Evolutionary conservation across 2,329 filamentous ascomycete genomes (phyloP).

Genomic region (Cordyceps pruinosa): DNA sequence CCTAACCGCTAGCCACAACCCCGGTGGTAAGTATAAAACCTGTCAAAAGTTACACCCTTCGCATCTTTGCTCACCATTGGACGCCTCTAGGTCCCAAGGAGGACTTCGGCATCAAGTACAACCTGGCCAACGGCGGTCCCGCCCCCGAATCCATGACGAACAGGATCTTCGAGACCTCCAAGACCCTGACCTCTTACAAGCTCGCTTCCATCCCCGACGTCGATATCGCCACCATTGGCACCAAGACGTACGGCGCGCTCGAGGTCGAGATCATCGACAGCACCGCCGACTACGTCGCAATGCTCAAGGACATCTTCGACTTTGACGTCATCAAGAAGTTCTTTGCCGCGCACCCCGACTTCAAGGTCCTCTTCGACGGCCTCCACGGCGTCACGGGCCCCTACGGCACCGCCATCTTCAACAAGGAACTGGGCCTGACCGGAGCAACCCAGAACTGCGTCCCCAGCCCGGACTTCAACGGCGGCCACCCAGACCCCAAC

Average conservation of each 20-base stretch:
- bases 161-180: slow-evolving; percentile 92
- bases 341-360: slow-evolving; percentile 77
- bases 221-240: slow-evolving; percentile 76
- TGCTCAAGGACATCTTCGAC: slow-evolving; percentile 98
- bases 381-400: slow-evolving; percentile 92
- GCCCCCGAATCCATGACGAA: slow-evolving; percentile 95
- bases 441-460: slow-evolving; percentile 80
- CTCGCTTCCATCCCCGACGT: slow-evolving; percentile 80
- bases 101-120: slow-evolving; percentile 99
- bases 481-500: slow-evolving; percentile 96
- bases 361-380: slow-evolving; percentile 95
- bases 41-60: background rate
- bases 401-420: slow-evolving; percentile 91
- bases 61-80: slow-evolving; percentile 6
- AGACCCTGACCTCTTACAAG: slow-evolving; percentile 87
- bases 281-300: slow-evolving; percentile 81
- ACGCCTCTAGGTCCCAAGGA: slow-evolving; percentile 66
- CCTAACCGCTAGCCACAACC: slow-evolving; percentile 95
- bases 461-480: slow-evolving; percentile 90
- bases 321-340: slow-evolving; percentile 94
- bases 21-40: slow-evolving; percentile 63
- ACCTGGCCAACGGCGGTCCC: slow-evolving; percentile 90
- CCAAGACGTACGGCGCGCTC: slow-evolving; percentile 73
- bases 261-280: slow-evolving; percentile 96
- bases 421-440: slow-evolving; percentile 81